These are phyloP conservation scores for Ophiostoma pallidulum DNA, from an alignment of 2,329 filamentous ascomycete genomes.

Conservation along the genomic window DNA sequence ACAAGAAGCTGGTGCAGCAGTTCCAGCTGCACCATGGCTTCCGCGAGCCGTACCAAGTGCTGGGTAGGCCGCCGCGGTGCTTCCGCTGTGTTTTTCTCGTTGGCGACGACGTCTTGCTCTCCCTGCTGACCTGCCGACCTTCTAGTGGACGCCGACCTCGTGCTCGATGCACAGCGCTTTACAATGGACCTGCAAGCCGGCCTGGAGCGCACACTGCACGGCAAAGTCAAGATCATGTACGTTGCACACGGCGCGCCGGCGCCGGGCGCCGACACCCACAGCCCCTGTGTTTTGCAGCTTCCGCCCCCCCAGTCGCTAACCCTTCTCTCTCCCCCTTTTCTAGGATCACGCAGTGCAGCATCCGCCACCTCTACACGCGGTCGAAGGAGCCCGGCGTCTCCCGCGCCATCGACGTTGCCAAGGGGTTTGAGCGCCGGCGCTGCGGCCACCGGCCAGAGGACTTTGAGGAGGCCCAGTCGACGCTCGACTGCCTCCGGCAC, in stretches of 20 bases:
- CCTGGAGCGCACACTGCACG: slow-evolving; percentile 75
- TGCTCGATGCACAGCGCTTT: slow-evolving; percentile 70
- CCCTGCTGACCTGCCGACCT: neutral
- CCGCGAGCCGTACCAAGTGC: slow-evolving; percentile 86
- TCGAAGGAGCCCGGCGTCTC: slow-evolving; percentile 3
- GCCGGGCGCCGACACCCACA: too few species aligned
- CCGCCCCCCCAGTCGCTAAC: too few species aligned
- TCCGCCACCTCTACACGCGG: slow-evolving; percentile 19
- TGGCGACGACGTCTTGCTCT: neutral
- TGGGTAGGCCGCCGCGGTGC: slow-evolving; percentile 53
- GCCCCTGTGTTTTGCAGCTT: too few species aligned
- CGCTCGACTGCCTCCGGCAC: slow-evolving; percentile 58
- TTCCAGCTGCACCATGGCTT: slow-evolving; percentile 84
- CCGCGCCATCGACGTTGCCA: slow-evolving; percentile 63
- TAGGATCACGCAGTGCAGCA: slow-evolving; percentile 18
- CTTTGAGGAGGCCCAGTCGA: slow-evolving; percentile 59
- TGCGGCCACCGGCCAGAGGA: slow-evolving; percentile 69
- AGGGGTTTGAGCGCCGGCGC: slow-evolving; percentile 60
- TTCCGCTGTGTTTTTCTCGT: too few species aligned
- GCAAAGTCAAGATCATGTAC: slow-evolving; percentile 70
- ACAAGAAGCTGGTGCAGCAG: slow-evolving; percentile 82
- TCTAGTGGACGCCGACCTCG: slow-evolving; percentile 71
- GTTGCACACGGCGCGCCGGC: too few species aligned
- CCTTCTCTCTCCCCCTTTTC: neutral
- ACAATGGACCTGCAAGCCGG: slow-evolving; percentile 80